Evolutionary conservation across 2,329 filamentous ascomycete genomes (phyloP), one percentile per base, ranked within the genome.

Genomic region (Dactylellina drechsleri): DNA sequence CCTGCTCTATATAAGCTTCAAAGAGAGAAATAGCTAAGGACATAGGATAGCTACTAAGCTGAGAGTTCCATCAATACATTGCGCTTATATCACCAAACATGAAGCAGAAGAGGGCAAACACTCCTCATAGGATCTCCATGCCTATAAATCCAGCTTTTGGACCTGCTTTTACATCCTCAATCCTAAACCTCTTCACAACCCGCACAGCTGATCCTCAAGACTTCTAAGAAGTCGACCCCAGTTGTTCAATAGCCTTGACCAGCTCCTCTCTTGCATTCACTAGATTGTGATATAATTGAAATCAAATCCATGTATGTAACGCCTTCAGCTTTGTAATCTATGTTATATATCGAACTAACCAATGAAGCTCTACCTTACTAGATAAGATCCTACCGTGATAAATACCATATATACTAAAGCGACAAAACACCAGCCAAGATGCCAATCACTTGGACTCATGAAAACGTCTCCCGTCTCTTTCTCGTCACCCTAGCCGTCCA

Each of bases 371-470:
- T 47, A 47, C 6, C 13, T 47, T 6, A 47, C 43, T 47, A 47
- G 16, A 15, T 47, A 47, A 47, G 2, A 23, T 8, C 23, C 12
- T 26, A 18, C 43, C 13, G 13, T 5, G 16, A 52, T 52, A 52
- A 6, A 13, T 20, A 13, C 47, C 18, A 18, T 23, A n/a, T 47
- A 18, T 2, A n/a, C 47, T 23, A 4, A 13, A 52, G 3, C 20
- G 6, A 23, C 16, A 52, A 1, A n/a, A 54, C 16, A 20, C 18
- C 13, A 8, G 2, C 20, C 41, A 74, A 66, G 5, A 76, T 76
- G 72, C 72, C 72, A 60, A 76, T 76, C 58, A 76, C 72, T n/a
- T 76, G 72, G 72, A 76, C 72, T 26, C 66, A 59, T 31, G 72
- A 76, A 59, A 76, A 76, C 70, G 72, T 76, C 53, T 68, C 72